phyloP scores from a whole-genome alignment of 2,329 filamentous ascomycete species.

The Botrytis fabae region DNA sequence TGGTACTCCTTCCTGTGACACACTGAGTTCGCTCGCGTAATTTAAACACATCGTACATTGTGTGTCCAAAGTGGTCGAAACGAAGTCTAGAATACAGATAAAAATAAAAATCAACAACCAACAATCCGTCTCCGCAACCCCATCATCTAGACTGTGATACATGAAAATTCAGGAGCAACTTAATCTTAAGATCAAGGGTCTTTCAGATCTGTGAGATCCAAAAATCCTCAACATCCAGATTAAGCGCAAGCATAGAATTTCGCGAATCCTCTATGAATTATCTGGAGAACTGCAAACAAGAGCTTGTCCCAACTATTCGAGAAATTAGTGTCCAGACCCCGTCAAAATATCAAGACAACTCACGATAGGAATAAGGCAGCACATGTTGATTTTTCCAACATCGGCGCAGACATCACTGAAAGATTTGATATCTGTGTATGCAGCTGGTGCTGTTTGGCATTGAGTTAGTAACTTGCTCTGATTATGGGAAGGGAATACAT shows the following conservation, averaged over 20 bases:
- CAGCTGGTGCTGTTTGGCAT: conserved; percentile 40
- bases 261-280: not conserved
- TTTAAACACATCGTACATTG: not conserved
- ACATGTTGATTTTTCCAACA: conserved; percentile 47
- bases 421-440: conserved; percentile 46
- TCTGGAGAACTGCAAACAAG: conserved; percentile 6
- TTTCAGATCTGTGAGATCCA: not conserved
- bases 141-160: not conserved
- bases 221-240: not conserved
- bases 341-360: not conserved
- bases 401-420: conserved; percentile 35
- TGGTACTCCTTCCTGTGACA: not conserved
- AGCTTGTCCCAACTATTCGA: conserved; percentile 8
- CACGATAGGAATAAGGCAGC: conserved; percentile 55
- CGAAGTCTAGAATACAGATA: not conserved
- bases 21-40: not conserved
- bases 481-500: conserved; percentile 37
- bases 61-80: not conserved
- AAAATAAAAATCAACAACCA: not conserved
- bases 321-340: not conserved
- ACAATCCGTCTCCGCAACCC: not conserved
- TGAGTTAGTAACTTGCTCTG: not conserved
- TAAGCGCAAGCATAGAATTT: too few species aligned
- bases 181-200: not conserved
- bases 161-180: not conserved